phyloP scores from a whole-genome alignment of 73 alveolate species.

The Paramecium caudatum region DNA sequence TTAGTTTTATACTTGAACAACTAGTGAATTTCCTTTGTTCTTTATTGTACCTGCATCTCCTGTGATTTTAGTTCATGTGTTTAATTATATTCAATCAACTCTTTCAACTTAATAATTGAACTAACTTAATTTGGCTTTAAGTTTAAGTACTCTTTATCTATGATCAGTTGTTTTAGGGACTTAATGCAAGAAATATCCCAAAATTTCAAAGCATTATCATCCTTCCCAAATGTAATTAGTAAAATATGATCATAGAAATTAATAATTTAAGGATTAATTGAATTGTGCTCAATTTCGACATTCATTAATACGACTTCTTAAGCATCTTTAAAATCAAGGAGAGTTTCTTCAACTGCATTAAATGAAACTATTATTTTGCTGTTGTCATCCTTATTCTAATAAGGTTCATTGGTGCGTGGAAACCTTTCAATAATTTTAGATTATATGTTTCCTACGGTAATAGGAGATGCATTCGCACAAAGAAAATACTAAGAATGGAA shows the following conservation, averaged over 20 bases:
- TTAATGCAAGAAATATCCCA: slow-evolving; percentile 52
- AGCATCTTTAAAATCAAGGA: neutral
- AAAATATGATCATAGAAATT: slow-evolving; percentile 44
- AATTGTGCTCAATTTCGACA: slow-evolving; percentile 24
- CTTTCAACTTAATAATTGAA: neutral
- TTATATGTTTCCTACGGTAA: neutral
- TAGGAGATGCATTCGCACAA: neutral
- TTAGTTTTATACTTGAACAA: neutral
- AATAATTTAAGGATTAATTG: neutral
- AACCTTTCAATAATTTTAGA: neutral
- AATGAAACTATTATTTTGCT: slow-evolving; percentile 20
- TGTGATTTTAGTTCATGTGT: neutral
- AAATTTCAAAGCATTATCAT: slow-evolving; percentile 29
- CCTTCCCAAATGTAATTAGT: slow-evolving; percentile 41
- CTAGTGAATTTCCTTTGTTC: neutral
- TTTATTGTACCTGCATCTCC: neutral
- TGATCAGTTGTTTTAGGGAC: neutral
- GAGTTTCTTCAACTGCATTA: neutral
- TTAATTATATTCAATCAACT: neutral
- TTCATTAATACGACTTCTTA: neutral
- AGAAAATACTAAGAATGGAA: slow-evolving; percentile 18
- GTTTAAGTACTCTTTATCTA: slow-evolving; percentile 9
- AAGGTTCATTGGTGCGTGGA: neutral
- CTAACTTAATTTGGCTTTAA: slow-evolving; percentile 2
- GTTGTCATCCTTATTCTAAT: slow-evolving; percentile 47